Evolutionary conservation across 2,329 filamentous ascomycete species (phyloP).

Genomic region (Myriosclerotinia duriaeana): DNA sequence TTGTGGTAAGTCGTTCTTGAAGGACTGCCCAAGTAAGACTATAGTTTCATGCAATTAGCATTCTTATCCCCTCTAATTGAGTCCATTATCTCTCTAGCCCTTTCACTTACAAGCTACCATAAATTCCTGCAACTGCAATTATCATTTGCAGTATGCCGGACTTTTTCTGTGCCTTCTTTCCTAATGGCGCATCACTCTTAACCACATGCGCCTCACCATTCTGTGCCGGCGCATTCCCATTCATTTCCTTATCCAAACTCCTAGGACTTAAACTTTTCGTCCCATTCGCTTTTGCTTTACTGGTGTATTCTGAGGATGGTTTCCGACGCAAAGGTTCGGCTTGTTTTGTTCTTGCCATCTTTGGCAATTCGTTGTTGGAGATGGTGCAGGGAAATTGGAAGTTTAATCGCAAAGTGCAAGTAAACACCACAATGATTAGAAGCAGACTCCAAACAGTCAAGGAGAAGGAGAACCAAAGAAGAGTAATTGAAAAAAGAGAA

Average conservation of each 20-base stretch:
- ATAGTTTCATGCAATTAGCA: constrained; percentile 17
- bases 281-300: constrained; percentile 45
- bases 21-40: constrained; percentile 94
- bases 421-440: not conserved
- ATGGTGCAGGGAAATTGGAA: not conserved
- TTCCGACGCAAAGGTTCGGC: constrained; percentile 62
- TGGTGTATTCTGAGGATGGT: constrained; percentile 65
- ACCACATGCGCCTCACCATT: constrained; percentile 35
- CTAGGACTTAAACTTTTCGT: constrained; percentile 40
- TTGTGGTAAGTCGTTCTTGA: constrained; percentile 96
- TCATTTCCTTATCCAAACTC: constrained; percentile 31
- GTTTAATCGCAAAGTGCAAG: not conserved
- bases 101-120: constrained; percentile 80
- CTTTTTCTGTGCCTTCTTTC: constrained; percentile 43
- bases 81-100: not conserved
- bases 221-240: constrained; percentile 29
- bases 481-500: not conserved
- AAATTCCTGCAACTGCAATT: constrained; percentile 91
- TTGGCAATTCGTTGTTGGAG: not conserved
- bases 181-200: constrained; percentile 35
- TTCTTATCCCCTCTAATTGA: not conserved
- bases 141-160: constrained; percentile 73
- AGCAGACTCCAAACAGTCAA: not conserved
- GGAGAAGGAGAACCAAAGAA: not conserved
- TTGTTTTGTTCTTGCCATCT: constrained; percentile 73